These are phyloP conservation scores for Nepenthes alata DNA, from an alignment of 179 eudicot genomes.

Conservation along the genomic window DNA sequence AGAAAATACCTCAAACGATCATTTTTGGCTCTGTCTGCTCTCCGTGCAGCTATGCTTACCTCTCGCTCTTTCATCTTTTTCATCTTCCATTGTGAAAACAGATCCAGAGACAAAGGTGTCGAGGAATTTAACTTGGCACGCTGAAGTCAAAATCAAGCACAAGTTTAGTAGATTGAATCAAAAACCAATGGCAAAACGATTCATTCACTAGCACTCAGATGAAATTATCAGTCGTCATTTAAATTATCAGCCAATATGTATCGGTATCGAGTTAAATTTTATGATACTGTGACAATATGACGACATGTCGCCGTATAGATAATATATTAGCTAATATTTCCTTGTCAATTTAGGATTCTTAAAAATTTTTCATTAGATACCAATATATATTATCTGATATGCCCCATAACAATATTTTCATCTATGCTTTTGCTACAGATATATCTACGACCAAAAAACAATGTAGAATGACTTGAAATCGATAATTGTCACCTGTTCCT, in stretches of 20 bases:
- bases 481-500: slow-evolving; percentile 51
- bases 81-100: slow-evolving; percentile 71
- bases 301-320: too few species aligned
- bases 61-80: slow-evolving; percentile 68
- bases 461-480: neutral
- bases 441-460: neutral
- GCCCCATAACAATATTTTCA: too few species aligned
- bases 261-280: too few species aligned
- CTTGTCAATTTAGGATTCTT: too few species aligned
- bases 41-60: slow-evolving; percentile 71
- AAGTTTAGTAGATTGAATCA: slow-evolving; percentile 6
- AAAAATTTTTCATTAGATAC: too few species aligned
- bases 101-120: slow-evolving; percentile 80
- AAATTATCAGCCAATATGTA: too few species aligned
- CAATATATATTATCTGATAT: too few species aligned
- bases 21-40: slow-evolving; percentile 93
- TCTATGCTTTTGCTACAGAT: too few species aligned
- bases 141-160: slow-evolving; percentile 24
- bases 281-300: too few species aligned
- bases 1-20: slow-evolving; percentile 78
- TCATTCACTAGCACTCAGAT: neutral
- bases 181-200: neutral
- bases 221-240: too few species aligned
- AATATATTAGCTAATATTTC: too few species aligned
- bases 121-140: slow-evolving; percentile 63